Evolutionary conservation across 169 alveolate genomes (phyloP), one percentile per base, ranked within the genome.

Genomic region (Plasmodium knowlesi): DNA sequence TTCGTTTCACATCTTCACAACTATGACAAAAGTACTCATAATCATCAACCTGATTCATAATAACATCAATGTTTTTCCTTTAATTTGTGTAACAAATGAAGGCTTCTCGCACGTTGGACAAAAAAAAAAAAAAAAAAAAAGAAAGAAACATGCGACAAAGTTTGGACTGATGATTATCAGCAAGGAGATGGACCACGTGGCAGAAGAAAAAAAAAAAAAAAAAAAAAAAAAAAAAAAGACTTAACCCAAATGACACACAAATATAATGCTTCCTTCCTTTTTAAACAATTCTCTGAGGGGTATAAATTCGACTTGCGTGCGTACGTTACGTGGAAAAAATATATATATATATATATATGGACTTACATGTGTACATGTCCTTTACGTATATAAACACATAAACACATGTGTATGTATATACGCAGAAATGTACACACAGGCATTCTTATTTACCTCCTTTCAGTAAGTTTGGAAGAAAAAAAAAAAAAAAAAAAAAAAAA

Each of bases 1-100:
- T 84, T 71, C 93, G 50, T 84, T 84, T 84, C 74, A 84, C 93
- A 84, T 84, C 82, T 73, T 84, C 93, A 84, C 93, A 84, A 84
- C 93, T 84, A 73, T 84, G 93, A 84, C 93, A 84, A 71, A 84
- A 84, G 41, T 84, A 84, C 25, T 84, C 93, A 84, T 84, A 84
- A 84, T 84, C 85, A 39, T 84, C 93, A 41, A 73, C 93, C 39
- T 84, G 93, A 84, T 73, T 84, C 93, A 84, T 84, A 74, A 72
- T 84, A 46, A 74, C 16, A 10, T 14, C 8, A 74, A 74, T 25
- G 28, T 16, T 74, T 74, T 74, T 74, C 46, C 28, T 34, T 74
- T 6, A 74, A 34, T n/a, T 72, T 72, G n/a, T 14, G 25, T 72
- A 72, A 72, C 37, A 74, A 74, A 30, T 74, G 83, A 37, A n/a